Evolutionary conservation across 1,284 basidiomycete species (phyloP).

Genomic region (Bondarzewia mesenterica): DNA sequence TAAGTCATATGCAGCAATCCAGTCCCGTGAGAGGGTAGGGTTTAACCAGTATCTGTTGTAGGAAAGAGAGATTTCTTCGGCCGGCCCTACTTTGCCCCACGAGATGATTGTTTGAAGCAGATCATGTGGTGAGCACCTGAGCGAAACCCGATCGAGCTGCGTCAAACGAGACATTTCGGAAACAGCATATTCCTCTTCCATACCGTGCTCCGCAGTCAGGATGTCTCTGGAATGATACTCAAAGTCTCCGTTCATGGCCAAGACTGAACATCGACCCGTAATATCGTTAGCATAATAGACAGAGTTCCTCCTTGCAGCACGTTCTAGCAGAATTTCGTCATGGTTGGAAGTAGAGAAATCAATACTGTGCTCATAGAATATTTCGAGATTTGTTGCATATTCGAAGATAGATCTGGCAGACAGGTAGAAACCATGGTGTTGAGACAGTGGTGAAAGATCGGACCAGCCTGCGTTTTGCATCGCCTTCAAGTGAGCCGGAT

Average conservation of each 20-base stretch:
- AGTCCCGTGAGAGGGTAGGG: background rate
- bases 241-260: background rate
- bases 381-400: constrained; percentile 16
- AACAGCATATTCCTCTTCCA: background rate
- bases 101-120: background rate
- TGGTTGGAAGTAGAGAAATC: background rate
- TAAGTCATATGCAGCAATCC: constrained; percentile 7
- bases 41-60: background rate
- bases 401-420: constrained; percentile 22
- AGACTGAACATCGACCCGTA: background rate
- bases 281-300: background rate
- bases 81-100: too few species aligned
- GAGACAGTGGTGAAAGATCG: constrained; percentile 18
- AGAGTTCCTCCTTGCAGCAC: background rate
- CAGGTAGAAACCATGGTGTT: constrained; percentile 25
- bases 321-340: background rate
- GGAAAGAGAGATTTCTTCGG: background rate
- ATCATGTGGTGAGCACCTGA: background rate
- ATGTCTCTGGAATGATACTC: background rate
- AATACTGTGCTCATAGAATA: constrained; percentile 11
- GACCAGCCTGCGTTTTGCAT: constrained; percentile 35
- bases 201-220: background rate
- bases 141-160: background rate
- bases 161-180: background rate
- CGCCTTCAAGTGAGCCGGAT: constrained; percentile 27